phyloP scores from a whole-genome alignment of 2,329 filamentous ascomycete species.

The Ascochyta pisi region DNA sequence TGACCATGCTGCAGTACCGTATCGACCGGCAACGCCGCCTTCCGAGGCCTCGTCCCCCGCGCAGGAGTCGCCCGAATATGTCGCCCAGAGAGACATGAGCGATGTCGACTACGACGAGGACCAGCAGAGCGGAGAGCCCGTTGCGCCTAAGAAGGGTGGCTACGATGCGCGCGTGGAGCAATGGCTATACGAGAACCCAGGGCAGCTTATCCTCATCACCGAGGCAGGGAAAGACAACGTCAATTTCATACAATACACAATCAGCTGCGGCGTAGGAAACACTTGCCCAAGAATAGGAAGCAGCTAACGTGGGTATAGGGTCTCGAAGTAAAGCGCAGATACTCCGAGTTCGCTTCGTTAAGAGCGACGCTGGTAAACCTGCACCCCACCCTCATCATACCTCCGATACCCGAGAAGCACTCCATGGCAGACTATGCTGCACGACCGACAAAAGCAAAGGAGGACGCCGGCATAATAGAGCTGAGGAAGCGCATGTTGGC shows the following conservation, averaged over 20 bases:
- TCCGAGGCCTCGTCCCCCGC: conserved; percentile 75
- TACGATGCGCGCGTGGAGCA: conserved; percentile 98
- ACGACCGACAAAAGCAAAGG: conserved; percentile 96
- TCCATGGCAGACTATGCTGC: conserved; percentile 98
- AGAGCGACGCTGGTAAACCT: conserved; percentile 87
- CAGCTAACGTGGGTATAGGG: conserved; percentile 65
- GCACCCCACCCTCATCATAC: conserved; percentile 93
- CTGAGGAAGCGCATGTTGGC: conserved; percentile 95
- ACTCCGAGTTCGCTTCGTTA: conserved; percentile 94
- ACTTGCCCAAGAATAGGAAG: background rate
- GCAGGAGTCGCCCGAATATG: conserved; percentile 67
- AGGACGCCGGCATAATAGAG: conserved; percentile 96
- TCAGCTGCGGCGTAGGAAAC: conserved; percentile 80
- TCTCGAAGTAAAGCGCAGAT: conserved; percentile 90
- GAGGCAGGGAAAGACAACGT: conserved; percentile 94
- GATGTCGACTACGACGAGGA: conserved; percentile 65
- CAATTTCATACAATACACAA: conserved; percentile 96
- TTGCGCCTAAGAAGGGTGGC: conserved; percentile 74
- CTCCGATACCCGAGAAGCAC: conserved; percentile 98
- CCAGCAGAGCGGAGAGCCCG: conserved; percentile 47
- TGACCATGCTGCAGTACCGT: conserved; percentile 36
- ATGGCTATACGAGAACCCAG: conserved; percentile 93
- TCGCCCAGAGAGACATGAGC: conserved; percentile 62
- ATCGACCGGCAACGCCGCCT: conserved; percentile 67
- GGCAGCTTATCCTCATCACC: conserved; percentile 87